These are phyloP conservation scores for Fusarium anguioides DNA, from an alignment of 2,329 filamentous ascomycete genomes.

Conservation along the genomic window DNA sequence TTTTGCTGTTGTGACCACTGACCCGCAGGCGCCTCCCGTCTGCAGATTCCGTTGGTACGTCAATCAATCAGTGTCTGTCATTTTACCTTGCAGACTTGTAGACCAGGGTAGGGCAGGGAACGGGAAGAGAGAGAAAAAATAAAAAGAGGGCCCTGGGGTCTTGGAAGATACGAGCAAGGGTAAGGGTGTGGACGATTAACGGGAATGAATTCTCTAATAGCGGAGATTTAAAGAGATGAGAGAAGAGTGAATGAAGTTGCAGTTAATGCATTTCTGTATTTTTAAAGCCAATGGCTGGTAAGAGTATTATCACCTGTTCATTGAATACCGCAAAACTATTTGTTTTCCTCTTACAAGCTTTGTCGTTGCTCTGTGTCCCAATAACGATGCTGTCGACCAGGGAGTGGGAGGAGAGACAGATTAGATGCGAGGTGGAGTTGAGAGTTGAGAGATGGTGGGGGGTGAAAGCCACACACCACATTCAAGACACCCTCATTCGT, in stretches of 20 bases:
- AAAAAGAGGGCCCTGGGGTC: conserved; percentile 37
- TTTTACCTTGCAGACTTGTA: neutral
- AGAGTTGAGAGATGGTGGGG: conserved; percentile 24
- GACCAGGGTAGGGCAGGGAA: conserved; percentile 17
- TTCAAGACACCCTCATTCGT: neutral
- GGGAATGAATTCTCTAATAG: conserved; percentile 35
- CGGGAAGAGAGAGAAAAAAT: conserved; percentile 13
- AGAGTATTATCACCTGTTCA: neutral
- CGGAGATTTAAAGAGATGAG: conserved; percentile 33
- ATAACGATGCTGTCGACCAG: conserved; percentile 11
- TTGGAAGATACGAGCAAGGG: conserved; percentile 1
- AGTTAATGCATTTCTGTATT: neutral
- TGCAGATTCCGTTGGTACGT: conserved; percentile 2
- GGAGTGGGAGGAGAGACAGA: conserved; percentile 27
- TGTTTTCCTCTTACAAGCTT: neutral
- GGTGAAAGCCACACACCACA: conserved; percentile 2
- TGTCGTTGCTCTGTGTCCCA: neutral
- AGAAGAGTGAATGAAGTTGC: neutral
- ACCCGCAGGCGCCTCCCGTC: conserved; percentile 23
- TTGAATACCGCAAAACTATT: neutral
- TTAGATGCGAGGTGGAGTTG: conserved; percentile 17
- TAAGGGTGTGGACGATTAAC: conserved; percentile 30
- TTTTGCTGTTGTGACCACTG: conserved; percentile 1
- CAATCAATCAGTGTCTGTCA: conserved; percentile 13
- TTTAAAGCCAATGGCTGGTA: conserved; percentile 12